Evolutionary conservation across 176 grass and related monocot species (phyloP).

Genomic region (Aegilops longissima): DNA sequence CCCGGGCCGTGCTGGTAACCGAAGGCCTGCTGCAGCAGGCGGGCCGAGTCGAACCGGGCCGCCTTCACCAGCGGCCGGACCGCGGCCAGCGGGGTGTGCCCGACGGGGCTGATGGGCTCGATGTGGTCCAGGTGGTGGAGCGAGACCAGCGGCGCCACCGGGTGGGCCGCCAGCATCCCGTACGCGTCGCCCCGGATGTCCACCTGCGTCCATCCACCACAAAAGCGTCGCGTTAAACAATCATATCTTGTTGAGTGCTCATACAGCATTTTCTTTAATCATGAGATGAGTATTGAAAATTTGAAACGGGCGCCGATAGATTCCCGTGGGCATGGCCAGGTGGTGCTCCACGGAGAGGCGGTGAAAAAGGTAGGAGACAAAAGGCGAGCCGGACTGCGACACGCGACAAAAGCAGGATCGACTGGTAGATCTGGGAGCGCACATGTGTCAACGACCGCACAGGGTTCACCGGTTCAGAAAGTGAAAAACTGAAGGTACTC

Average conservation of each 20-base stretch:
- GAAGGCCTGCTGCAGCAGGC: constrained; percentile 66
- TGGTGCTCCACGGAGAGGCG: not conserved
- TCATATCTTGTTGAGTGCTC: not conserved
- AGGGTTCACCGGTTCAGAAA: not conserved
- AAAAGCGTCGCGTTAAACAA: not conserved
- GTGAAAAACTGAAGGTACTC: not conserved
- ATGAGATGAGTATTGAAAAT: no score
- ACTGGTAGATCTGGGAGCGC: not conserved
- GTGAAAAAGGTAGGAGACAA: not conserved
- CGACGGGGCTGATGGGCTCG: constrained; percentile 47
- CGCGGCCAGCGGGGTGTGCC: constrained; percentile 37
- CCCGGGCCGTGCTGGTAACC: constrained; percentile 65
- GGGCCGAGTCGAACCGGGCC: constrained; percentile 50
- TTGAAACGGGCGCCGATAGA: not conserved
- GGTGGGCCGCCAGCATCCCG: constrained; percentile 85
- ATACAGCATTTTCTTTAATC: no score
- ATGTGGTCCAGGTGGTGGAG: constrained; percentile 85
- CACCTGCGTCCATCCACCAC: constrained; percentile 30
- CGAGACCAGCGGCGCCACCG: constrained; percentile 77
- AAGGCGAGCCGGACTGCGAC: not conserved
- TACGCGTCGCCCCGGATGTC: constrained; percentile 78
- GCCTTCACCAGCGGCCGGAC: constrained; percentile 40
- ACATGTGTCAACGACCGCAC: not conserved
- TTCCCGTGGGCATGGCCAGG: constrained; percentile 4
- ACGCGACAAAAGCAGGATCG: constrained; percentile 18